Evolutionary conservation across 495 filamentous ascomycete genomes (phyloP), one percentile per base, ranked within the genome.

Genomic region (Penicillium antarcticum): DNA sequence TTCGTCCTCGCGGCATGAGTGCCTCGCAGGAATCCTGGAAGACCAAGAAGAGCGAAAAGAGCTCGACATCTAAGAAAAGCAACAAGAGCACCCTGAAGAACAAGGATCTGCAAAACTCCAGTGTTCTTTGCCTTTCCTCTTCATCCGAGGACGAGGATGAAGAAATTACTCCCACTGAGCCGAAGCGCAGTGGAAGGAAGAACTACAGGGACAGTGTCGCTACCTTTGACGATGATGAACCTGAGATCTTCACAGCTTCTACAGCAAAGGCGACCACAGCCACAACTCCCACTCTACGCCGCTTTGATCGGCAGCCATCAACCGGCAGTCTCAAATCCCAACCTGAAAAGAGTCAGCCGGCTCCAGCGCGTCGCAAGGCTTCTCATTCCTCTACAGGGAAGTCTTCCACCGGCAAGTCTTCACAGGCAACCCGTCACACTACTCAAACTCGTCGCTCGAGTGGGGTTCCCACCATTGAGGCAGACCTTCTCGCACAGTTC

Each of bases 61-160:
- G 54, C 34, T 37, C 59, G 0, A 32, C 72, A 53, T 70, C 65
- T 8, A 73, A 72, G 48, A 75, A 72, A 50, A 72, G 63, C 32
- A 70, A 70, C 57, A 71, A 67, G 46, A 77, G 66, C 38, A 72
- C 71, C 5, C 57, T 80, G 54, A 73, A 68, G 39, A 73, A 68
- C 32, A 56, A 58, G 8, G 77, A 83, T 44, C 61, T 82, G 42
- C 72, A 73, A 34, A 71, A 73, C 10, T 72, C 72, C 8, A 83
- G 80, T 55, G 71, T 82, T 10, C 71, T 83, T 5, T 80, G 73
- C 26, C 70, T 82, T 4, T 42, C 47, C 13, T 83, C 80, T 2
- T 83, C 79, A 13, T 83, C 80, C 0, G 79, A 80, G 38, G 75
- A 79, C 45, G 80, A 82, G 55, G 66, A 66, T 16, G 74, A 80